A percentile compares a stretch with the other conserved stretches of the same genome.
phyloP scores from a whole-genome alignment of 106 monocot species.

The Allium cepa region DNA sequence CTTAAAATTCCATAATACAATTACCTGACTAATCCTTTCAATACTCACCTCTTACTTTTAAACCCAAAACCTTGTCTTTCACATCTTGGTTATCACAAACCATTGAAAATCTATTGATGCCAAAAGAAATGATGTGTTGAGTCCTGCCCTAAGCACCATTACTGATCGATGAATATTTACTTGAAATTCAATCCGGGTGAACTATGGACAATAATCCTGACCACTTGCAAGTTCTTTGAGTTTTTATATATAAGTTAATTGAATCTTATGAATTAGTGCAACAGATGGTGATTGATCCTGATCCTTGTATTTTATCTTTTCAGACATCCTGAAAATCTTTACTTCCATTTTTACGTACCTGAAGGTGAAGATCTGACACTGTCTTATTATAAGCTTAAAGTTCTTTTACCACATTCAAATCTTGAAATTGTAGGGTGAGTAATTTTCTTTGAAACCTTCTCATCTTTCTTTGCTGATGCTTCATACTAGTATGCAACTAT shows the following conservation, averaged over 20 bases:
- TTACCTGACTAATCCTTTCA: no score
- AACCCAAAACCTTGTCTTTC: no score
- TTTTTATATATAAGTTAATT: no score
- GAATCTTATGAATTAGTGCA: background rate
- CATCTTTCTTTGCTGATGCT: background rate
- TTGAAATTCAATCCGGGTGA: background rate
- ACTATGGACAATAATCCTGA: background rate
- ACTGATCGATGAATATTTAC: background rate
- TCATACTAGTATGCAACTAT: no score
- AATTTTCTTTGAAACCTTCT: background rate
- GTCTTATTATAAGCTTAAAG: constrained; percentile 2
- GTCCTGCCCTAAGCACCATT: background rate
- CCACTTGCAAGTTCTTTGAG: no score
- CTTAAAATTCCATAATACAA: no score
- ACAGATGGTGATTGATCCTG: background rate
- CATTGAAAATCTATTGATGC: no score
- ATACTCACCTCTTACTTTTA: no score
- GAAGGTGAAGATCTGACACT: constrained; percentile 27
- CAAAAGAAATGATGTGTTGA: background rate
- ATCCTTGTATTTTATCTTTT: background rate
- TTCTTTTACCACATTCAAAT: background rate
- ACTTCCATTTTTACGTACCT: constrained; percentile 72
- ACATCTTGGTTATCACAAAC: no score
- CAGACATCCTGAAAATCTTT: constrained; percentile 56
- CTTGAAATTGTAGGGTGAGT: constrained; percentile 31